These are phyloP conservation scores for Yamadazyma sp. DNA, from an alignment of 805 yeast species.

Conservation along the genomic window DNA sequence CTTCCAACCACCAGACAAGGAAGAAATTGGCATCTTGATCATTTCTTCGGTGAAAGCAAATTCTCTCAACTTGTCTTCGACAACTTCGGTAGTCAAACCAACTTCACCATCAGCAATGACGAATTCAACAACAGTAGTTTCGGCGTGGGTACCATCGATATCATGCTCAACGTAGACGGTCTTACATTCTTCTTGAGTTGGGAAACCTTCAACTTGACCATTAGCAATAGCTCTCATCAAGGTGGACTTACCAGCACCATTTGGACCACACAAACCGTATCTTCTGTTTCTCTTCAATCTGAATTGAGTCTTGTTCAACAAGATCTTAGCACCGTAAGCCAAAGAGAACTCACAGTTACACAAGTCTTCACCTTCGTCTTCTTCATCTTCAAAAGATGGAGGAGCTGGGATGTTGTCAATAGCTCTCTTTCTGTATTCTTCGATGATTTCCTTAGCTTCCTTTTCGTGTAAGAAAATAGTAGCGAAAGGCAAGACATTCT, in stretches of 20 bases:
- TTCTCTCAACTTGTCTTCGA: slow-evolving; percentile 75
- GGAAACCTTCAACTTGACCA: slow-evolving; percentile 99
- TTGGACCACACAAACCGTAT: slow-evolving; percentile 87
- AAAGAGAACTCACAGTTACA: slow-evolving; percentile 99
- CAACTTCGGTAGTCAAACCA: slow-evolving; percentile 68
- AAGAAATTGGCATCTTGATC: slow-evolving; percentile 90
- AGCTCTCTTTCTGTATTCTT: slow-evolving; percentile 93
- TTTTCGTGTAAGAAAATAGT: slow-evolving; percentile 94
- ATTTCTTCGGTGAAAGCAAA: slow-evolving; percentile 93
- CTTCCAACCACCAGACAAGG: slow-evolving; percentile 99
- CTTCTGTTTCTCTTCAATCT: slow-evolving; percentile 99
- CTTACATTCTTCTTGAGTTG: slow-evolving; percentile 97
- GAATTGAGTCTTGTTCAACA: slow-evolving; percentile 98
- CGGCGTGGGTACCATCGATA: slow-evolving; percentile 97
- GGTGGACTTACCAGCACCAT: slow-evolving; percentile 55
- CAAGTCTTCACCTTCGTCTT: slow-evolving; percentile 98
- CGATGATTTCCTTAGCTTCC: slow-evolving; percentile 82
- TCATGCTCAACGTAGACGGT: slow-evolving; percentile 99
- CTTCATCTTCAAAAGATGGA: slow-evolving; percentile 93
- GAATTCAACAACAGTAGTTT: slow-evolving; percentile 89
- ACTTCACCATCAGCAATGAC: slow-evolving; percentile 81
- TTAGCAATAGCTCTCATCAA: slow-evolving; percentile 95
- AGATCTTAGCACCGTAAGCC: slow-evolving; percentile 99
- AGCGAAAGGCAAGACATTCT: slow-evolving; percentile 87
- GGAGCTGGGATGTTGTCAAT: slow-evolving; percentile 98